Percentiles rank a stretch among this genome's conserved stretches.
Conservation (phyloP, 2,329 filamentous ascomycete genomes). For the Colletotrichum cuscutae region DNA sequence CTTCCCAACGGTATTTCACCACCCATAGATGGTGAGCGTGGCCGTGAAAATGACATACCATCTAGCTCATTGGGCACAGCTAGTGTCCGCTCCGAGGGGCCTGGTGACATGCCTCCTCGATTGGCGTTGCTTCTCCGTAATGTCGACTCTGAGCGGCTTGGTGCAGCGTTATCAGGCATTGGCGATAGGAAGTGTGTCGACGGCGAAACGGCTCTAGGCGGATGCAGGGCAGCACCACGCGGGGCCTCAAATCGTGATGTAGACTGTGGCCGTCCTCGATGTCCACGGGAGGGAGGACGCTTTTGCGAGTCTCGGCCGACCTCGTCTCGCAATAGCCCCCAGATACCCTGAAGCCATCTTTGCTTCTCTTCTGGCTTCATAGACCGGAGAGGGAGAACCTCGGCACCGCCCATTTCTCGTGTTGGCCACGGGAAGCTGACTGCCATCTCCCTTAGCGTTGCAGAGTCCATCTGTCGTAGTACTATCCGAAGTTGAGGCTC, state of each 20-base stretch:
- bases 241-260: conserved; percentile 37
- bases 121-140: conserved; percentile 19
- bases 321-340: conserved; percentile 41
- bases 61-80: not conserved
- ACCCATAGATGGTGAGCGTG: conserved; percentile 22
- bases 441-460: conserved; percentile 48
- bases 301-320: not conserved
- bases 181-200: conserved; percentile 6
- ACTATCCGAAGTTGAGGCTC: conserved; percentile 46
- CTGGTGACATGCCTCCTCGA: not conserved
- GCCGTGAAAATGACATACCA: not conserved
- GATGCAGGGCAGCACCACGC: not conserved
- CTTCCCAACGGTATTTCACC: conserved; percentile 27
- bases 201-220: not conserved
- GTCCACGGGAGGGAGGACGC: not conserved
- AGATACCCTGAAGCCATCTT: conserved; percentile 45
- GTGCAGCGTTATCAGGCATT: not conserved
- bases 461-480: conserved; percentile 43
- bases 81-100: not conserved
- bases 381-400: conserved; percentile 47
- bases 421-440: conserved; percentile 50
- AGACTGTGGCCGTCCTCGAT: conserved; percentile 10
- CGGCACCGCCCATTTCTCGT: conserved; percentile 46
- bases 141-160: conserved; percentile 2
- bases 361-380: conserved; percentile 49